A percentile compares a stretch with the other conserved stretches of the same genome.
phyloP scores from a whole-genome alignment of 805 yeast genomes.

The Spencermartinsiella europaea region DNA sequence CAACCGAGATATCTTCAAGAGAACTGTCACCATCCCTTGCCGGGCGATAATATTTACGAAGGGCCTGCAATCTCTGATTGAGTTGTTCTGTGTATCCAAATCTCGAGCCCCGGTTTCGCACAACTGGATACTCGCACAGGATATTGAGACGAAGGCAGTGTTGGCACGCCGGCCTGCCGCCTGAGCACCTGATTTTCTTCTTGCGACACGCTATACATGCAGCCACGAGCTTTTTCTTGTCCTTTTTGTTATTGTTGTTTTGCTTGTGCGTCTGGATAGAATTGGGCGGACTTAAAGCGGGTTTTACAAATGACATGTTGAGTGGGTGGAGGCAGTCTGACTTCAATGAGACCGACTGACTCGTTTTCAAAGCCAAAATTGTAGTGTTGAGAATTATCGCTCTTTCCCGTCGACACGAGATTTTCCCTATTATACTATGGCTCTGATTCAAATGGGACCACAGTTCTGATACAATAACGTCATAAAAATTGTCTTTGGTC shows the following conservation, averaged over 20 bases:
- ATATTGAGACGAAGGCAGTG: conserved; percentile 31
- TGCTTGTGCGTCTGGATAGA: background rate
- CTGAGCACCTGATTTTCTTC: conserved; percentile 35
- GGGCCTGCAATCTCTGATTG: conserved; percentile 18
- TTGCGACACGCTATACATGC: conserved; percentile 34
- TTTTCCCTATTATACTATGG: too few species aligned
- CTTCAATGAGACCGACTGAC: too few species aligned
- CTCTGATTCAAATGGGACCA: too few species aligned
- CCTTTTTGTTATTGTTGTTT: conserved; percentile 2
- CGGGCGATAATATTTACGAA: conserved; percentile 16
- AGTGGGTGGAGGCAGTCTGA: too few species aligned
- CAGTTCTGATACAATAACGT: too few species aligned
- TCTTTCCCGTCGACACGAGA: too few species aligned
- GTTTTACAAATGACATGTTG: background rate
- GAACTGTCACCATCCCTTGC: background rate
- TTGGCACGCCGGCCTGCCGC: conserved; percentile 34
- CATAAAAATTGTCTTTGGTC: too few species aligned
- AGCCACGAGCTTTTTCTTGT: conserved; percentile 28
- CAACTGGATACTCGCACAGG: conserved; percentile 32
- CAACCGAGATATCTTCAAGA: background rate
- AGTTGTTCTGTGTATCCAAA: conserved; percentile 32
- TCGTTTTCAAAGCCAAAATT: too few species aligned
- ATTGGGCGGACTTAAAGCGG: background rate
- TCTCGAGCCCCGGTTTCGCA: conserved; percentile 34
- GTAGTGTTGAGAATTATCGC: too few species aligned